phyloP scores from a whole-genome alignment of 805 yeast species.

The Blastobotrys attinorum region DNA sequence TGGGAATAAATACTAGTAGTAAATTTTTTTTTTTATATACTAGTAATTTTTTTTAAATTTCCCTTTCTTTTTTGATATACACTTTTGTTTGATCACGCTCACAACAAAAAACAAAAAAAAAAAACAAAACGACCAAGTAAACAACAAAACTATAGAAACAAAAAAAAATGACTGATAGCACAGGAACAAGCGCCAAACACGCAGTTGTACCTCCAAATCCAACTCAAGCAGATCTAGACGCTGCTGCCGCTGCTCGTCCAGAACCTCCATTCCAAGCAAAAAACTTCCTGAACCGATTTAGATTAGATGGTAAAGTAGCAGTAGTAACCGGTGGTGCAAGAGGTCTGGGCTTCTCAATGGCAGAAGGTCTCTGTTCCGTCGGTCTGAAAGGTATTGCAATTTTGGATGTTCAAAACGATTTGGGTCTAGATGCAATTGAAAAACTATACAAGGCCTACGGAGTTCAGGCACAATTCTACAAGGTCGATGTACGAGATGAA shows the following conservation, averaged over 20 bases:
- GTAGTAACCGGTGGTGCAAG: slow-evolving; percentile 64
- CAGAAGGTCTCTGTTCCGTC: slow-evolving; percentile 50
- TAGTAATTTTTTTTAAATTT: too few species aligned
- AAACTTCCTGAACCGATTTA: slow-evolving; percentile 35
- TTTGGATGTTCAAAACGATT: slow-evolving; percentile 51
- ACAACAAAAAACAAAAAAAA: neutral
- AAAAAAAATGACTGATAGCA: too few species aligned
- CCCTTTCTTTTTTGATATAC: neutral
- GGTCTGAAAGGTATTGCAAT: slow-evolving; percentile 47
- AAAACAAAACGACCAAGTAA: neutral
- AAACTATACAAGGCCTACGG: slow-evolving; percentile 42
- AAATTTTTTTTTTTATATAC: too few species aligned
- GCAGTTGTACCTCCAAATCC: slow-evolving; percentile 36
- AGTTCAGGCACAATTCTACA: slow-evolving; percentile 55
- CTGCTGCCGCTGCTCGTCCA: slow-evolving; percentile 27
- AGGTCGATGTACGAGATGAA: slow-evolving; percentile 55
- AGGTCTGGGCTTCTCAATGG: slow-evolving; percentile 53
- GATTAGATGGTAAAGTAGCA: slow-evolving; percentile 57
- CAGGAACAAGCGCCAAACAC: slow-evolving; percentile 26
- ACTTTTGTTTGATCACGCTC: neutral
- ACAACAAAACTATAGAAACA: neutral
- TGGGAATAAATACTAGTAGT: too few species aligned
- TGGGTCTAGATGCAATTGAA: slow-evolving; percentile 53
- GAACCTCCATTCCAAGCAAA: slow-evolving; percentile 29
- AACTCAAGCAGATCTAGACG: slow-evolving; percentile 31